Evolutionary conservation across 768 basidiomycete genomes (phyloP), one percentile per base, ranked within the genome.

Genomic region (Ramaria sp.): DNA sequence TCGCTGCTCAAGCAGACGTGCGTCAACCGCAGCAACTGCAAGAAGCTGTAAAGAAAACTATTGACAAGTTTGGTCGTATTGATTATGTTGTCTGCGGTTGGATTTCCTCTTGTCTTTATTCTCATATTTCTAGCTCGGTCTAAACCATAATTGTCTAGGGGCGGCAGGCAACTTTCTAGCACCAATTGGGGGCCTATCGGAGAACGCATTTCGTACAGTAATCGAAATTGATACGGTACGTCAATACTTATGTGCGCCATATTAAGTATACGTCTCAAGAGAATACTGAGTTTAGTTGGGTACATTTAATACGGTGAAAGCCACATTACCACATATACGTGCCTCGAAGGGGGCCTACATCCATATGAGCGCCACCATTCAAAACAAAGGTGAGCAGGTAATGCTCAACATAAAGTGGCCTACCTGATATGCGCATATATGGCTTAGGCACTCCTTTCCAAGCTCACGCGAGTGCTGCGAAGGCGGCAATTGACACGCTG

Each of bases 101-200:
- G 76, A 71, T 3, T 13, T 10, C 27, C 38, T 9, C n/a, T n/a
- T n/a, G n/a, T 30, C 20, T 49, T 13, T 42, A 41, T 24, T 42
- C 45, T 34, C 17, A 53, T 4, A 38, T 3, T 42, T 48, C 31
- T n/a, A 4, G 6, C 10, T 48, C 11, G 31, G n/a, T n/a, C n/a
- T n/a, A n/a, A n/a, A n/a, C 5, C 48, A 38, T 15, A 24, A 19
- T 20, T 27, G 53, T 27, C 27, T 65, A 92, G 91, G 91, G 60
- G 93, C 93, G 41, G 95, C 95, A 59, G 95, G 95, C 2, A 99
- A 98, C 73, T 99, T 97, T 72, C 76, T 99, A 30, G 87, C 87
- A 1, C 86, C 92, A 13, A 89, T 95, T 58, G 80, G 82, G 39
- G 80, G 78, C 1, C 76, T 96, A 59, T 92, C 90, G 2, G 84